phyloP scores from a whole-genome alignment of 495 filamentous ascomycete genomes.

The Hypoxylon crocopeplum region DNA sequence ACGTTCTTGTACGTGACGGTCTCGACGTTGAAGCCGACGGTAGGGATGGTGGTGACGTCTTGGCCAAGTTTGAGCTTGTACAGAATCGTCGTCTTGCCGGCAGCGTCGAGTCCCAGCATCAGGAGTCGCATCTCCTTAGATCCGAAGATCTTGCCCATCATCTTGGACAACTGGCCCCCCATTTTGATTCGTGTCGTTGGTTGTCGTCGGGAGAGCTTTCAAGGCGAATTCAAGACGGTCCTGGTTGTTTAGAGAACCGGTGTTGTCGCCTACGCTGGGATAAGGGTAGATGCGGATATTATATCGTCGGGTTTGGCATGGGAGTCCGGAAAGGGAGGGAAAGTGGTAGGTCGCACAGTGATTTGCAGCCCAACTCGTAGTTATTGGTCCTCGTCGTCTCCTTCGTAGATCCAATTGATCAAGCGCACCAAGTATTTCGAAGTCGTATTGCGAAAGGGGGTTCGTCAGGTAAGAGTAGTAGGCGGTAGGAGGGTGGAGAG shows the following conservation, averaged over 20 bases:
- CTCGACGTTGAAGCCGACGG: conserved; percentile 99
- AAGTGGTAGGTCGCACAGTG: conserved; percentile 13
- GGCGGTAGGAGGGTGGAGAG: too few species aligned
- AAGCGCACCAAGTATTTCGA: too few species aligned
- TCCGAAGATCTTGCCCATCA: conserved; percentile 97
- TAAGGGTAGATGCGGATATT: neutral
- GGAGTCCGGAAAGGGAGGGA: conserved; percentile 3
- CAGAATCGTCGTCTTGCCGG: conserved; percentile 99
- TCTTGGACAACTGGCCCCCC: conserved; percentile 84
- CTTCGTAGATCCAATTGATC: too few species aligned
- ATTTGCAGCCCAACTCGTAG: conserved; percentile 18
- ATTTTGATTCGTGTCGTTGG: conserved; percentile 53
- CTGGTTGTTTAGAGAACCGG: too few species aligned
- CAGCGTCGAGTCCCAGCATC: conserved; percentile 97
- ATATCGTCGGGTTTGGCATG: conserved; percentile 14
- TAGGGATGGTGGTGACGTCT: conserved; percentile 98
- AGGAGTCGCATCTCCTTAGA: conserved; percentile 98
- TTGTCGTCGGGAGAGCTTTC: conserved; percentile 5
- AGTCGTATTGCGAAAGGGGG: neutral
- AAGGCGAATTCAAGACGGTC: neutral
- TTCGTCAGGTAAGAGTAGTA: neutral
- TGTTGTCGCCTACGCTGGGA: conserved; percentile 2
- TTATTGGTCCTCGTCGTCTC: conserved; percentile 11
- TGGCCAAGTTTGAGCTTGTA: conserved; percentile 99
- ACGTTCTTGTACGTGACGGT: conserved; percentile 99